Evolutionary conservation across 31 red algal genomes (phyloP).

Genomic region (Porphyra umbilicalis): DNA sequence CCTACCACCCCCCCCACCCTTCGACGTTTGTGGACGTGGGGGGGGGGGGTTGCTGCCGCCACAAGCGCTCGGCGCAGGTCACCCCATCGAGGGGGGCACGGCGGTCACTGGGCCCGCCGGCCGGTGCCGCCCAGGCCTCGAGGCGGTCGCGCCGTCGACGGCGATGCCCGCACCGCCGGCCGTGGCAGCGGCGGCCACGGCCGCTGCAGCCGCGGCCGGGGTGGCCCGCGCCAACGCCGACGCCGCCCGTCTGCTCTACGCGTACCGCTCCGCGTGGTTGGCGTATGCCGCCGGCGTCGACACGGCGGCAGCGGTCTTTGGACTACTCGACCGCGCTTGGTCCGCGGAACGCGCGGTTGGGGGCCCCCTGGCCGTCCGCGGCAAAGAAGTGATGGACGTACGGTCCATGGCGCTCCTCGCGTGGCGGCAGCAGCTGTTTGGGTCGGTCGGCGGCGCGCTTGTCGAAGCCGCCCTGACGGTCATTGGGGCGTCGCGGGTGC

Average conservation of each 20-base stretch:
- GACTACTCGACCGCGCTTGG: background rate
- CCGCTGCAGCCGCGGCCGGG: background rate
- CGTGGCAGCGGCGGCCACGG: background rate
- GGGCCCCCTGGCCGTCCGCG: background rate
- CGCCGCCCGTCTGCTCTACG: background rate
- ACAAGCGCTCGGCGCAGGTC: background rate
- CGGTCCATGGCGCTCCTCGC: background rate
- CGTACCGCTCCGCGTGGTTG: background rate
- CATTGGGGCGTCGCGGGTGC: background rate
- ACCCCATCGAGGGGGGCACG: no score
- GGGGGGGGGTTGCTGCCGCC: background rate
- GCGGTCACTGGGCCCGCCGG: no score
- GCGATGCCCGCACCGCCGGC: background rate
- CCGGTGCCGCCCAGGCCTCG: no score
- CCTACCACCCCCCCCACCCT: background rate
- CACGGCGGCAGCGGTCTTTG: background rate
- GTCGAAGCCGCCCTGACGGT: background rate
- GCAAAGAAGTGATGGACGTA: background rate
- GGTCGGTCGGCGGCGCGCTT: background rate
- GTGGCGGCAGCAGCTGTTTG: background rate
- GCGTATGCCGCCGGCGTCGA: background rate
- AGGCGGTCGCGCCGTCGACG: no score
- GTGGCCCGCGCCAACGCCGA: background rate
- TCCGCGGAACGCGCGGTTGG: background rate
- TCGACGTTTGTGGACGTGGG: background rate